Percentiles rank a stretch among this genome's conserved stretches.
phyloP scores from a whole-genome alignment of 345 rosid genomes.

The Physaria fendleri region DNA sequence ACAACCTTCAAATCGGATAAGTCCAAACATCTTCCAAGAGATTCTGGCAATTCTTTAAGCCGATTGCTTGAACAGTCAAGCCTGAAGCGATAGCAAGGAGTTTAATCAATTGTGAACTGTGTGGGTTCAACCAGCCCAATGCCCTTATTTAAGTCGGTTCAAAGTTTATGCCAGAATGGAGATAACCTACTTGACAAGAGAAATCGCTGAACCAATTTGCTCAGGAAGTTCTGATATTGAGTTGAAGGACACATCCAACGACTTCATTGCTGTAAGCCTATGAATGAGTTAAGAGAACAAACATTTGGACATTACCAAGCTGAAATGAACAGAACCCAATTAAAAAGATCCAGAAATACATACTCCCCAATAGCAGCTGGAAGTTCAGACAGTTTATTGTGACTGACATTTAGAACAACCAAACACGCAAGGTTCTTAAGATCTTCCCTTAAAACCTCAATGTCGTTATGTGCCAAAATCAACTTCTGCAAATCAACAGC shows the following conservation, averaged over 20 bases:
- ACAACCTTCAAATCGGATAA: slow-evolving; percentile 84
- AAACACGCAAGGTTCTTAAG: slow-evolving; percentile 57
- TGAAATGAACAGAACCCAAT: not conserved
- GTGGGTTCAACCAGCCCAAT: not conserved
- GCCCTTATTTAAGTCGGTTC: not conserved
- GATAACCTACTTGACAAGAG: slow-evolving; percentile 76
- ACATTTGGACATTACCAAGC: not conserved
- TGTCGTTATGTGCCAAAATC: slow-evolving; percentile 82
- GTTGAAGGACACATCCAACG: slow-evolving; percentile 76
- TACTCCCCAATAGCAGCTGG: slow-evolving; percentile 86
- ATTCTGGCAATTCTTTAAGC: slow-evolving; percentile 66
- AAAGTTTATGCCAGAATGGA: not conserved
- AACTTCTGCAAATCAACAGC: slow-evolving; percentile 86
- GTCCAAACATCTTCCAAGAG: slow-evolving; percentile 67
- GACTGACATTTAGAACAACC: slow-evolving; percentile 72
- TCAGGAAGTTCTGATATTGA: slow-evolving; percentile 57
- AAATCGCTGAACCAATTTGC: slow-evolving; percentile 66
- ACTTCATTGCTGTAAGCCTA: slow-evolving; percentile 81
- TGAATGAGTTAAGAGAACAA: not conserved
- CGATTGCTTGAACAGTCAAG: slow-evolving; percentile 80
- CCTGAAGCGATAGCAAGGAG: slow-evolving; percentile 39
- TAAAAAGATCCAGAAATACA: slow-evolving; percentile 29
- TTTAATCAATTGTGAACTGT: slow-evolving; percentile 9
- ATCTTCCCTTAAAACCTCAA: slow-evolving; percentile 73
- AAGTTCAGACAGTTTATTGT: slow-evolving; percentile 60